Percentiles rank a stretch among this genome's conserved stretches.
Evolutionary conservation across 257 asterid species (phyloP).

Genomic region (Nicotiana knightiana): DNA sequence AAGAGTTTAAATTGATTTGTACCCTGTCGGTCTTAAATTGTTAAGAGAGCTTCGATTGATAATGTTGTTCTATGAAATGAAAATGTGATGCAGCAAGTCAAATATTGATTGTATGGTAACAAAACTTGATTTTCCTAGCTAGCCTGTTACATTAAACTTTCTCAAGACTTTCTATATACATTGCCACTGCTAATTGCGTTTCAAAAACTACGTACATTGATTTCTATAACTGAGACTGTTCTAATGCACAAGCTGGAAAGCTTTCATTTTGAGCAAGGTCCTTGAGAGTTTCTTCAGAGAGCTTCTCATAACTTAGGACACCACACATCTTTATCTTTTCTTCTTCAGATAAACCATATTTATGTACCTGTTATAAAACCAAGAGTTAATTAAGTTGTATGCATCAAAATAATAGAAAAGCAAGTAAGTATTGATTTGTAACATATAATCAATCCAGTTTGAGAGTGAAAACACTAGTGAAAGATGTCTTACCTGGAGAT

Average conservation of each 20-base stretch:
- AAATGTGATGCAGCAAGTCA: neutral
- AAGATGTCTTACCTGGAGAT: constrained; percentile 36
- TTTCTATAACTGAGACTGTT: constrained; percentile 14
- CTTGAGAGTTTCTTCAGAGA: constrained; percentile 23
- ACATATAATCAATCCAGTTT: neutral
- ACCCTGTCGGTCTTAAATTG: neutral
- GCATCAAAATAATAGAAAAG: neutral
- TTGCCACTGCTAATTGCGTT: neutral
- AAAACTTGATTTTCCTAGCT: neutral
- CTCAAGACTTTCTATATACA: neutral
- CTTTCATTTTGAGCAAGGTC: constrained; percentile 23
- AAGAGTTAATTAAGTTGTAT: neutral
- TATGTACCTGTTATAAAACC: constrained; percentile 34
- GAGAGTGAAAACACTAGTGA: neutral
- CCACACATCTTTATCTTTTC: constrained; percentile 39
- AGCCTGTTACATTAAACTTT: neutral
- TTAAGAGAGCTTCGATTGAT: neutral
- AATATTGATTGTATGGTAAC: neutral
- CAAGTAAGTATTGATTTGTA: neutral
- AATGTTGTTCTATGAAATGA: neutral
- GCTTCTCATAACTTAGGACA: constrained; percentile 40
- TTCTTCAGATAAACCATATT: constrained; percentile 25
- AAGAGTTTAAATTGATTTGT: too few relatives aligned
- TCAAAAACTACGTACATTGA: neutral
- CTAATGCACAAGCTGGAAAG: constrained; percentile 36